Evolutionary conservation across 345 rosid genomes (phyloP).

Genomic region (Gossypium sturtianum): DNA sequence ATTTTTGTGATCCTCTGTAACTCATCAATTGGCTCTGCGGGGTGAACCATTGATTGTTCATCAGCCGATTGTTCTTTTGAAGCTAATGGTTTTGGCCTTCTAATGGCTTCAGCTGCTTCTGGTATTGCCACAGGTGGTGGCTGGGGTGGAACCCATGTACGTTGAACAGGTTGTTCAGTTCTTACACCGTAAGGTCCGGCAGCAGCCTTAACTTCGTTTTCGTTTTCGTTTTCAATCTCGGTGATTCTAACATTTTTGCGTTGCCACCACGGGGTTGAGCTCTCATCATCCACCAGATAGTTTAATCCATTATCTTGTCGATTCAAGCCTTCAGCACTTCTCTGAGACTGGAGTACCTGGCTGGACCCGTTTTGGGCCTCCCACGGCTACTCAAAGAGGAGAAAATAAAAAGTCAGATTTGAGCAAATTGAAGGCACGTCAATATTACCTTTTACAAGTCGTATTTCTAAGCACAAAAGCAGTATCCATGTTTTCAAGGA

Average conservation of each 20-base stretch:
- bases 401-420: background rate
- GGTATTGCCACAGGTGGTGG: conserved; percentile 91
- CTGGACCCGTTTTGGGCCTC: conserved; percentile 46
- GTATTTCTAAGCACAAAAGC: background rate
- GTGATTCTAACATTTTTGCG: conserved; percentile 54
- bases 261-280: conserved; percentile 65
- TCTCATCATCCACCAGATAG: conserved; percentile 32
- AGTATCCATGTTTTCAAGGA: background rate
- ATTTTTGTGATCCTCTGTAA: conserved; percentile 66
- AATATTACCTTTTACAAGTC: background rate
- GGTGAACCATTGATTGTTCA: conserved; percentile 32
- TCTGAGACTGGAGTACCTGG: conserved; percentile 32
- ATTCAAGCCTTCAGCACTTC: conserved; percentile 32
- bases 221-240: conserved; percentile 57
- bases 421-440: background rate
- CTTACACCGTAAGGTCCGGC: conserved; percentile 27
- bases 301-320: conserved; percentile 34
- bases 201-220: conserved; percentile 35
- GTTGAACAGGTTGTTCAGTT: conserved; percentile 51
- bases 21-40: conserved; percentile 43
- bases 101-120: conserved; percentile 93
- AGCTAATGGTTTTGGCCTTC: conserved; percentile 59
- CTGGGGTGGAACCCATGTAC: conserved; percentile 90
- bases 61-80: conserved; percentile 37
- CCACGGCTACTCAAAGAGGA: conserved; percentile 62